Base-by-base conservation (phyloP, 441 rosid species). In the Kokia cookei region DNA sequence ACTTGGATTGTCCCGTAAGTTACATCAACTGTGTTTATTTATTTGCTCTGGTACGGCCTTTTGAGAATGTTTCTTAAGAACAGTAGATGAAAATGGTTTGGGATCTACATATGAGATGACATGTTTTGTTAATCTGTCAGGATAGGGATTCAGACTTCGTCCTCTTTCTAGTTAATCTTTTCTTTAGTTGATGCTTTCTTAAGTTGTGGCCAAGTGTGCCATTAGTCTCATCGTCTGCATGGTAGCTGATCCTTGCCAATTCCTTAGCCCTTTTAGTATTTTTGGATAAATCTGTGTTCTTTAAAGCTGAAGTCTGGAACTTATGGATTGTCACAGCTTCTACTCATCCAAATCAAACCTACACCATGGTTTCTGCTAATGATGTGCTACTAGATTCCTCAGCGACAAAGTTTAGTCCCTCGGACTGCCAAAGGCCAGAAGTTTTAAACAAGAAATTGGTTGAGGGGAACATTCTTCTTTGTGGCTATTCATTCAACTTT, bases 401-500 rank as follows among this genome's bases (percentile, higher is more conserved):
- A 1, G 94, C 80, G 11, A 76, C 61, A 68, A 93, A 87, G 86
- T 86, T 58, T 83, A 91, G 87, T 80, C 97, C 99, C 8, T 88
- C 99, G 32, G 99, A 96, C 80, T 96, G 99, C 85, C 99, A 96
- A 78, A 88, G 88, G 79, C 91, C 99, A 13, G 98, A 96, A 85
- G 80, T 93, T 45, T 84, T 96, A 67, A 91, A 96, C 88, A 93
- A 75, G 77, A 92, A 82, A 55, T 83, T 93, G 82, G 85, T 96
- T n/a, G 82, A 90, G 80, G 99, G 98, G 54, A 93, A 92, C 81
- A 85, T 96, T 82, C 91, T 96, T 64, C 93, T 96, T 26, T 96
- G 99, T 80, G 99, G 99, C 68, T 96, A 93, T 85, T 96, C 99
- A 70, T 96, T 92, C 87, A 93, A 90, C 85, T 96, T 96, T 78